Evolutionary conservation across 192 early-diverging fungal genomes (phyloP), one percentile per base, ranked within the genome.

Genomic region (Gorgonomyces haynaldii): DNA sequence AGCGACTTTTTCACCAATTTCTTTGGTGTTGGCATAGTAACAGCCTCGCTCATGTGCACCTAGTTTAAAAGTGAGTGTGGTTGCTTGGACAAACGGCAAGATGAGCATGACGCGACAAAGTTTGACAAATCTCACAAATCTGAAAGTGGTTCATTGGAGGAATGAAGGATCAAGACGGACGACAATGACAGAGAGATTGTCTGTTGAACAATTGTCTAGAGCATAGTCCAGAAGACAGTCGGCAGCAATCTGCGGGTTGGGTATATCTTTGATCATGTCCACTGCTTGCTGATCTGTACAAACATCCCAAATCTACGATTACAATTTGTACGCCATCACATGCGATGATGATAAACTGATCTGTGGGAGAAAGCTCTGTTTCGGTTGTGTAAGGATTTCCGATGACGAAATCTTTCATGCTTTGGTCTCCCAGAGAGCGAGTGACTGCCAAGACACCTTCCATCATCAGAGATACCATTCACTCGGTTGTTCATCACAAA

Each of bases 401-500:
- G 47, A 96, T 82, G 8, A 98, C 82, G 63, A 83, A 89, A 55
- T 92, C 91, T 67, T 98, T 98, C 86, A 98, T 92, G 26, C 83
- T 78, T 51, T 81, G 73, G 66, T 98, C 95, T 25, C 95, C 95
- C 22, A 98, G 69, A 8, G 93, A 86, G 17, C 95, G 76, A 10
- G 95, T 98, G 1, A 98, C 95, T 4, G 95, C 91, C 50, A 98
- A 62, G 23, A 98, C 83, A 41, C 92, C 82, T 84, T 36, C 6
- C 37, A n/a, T 34, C 16, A 41, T 41, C 10, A 19, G 21, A 17
- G 24, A 8, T 50, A 88, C 88, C 92, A 63, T 96, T 98, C 19
- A 98, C 95, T 6, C 95, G 81, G 49, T 91, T 88, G 60, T 98
- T 98, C 73, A 98, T 86, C 16, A 98, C 80, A 61, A 94, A 96